Evolutionary conservation across 805 yeast genomes (phyloP).

Genomic region (Jamesozyma spencerorum): DNA sequence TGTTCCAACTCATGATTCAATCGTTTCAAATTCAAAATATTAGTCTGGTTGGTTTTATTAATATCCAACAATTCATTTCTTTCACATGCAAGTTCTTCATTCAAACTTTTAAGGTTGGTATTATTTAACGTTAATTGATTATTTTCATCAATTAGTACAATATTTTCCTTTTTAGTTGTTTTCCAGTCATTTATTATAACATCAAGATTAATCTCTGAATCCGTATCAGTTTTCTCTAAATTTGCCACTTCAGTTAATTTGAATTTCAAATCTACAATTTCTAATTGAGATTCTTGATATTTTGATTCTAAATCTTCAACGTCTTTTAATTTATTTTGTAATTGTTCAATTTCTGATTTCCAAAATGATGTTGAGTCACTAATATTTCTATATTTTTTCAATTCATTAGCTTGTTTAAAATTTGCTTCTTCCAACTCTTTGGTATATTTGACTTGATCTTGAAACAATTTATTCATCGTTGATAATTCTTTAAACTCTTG

Average conservation of each 20-base stretch:
- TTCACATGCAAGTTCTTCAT: conserved; percentile 32
- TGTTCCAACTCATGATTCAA: conserved; percentile 39
- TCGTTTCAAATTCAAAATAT: conserved; percentile 25
- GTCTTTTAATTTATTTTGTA: conserved; percentile 35
- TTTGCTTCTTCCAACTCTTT: conserved; percentile 44
- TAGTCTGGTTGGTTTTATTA: conserved; percentile 19
- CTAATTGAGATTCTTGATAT: conserved; percentile 41
- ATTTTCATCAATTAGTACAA: conserved; percentile 29
- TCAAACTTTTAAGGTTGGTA: conserved; percentile 21
- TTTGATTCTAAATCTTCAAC: conserved; percentile 38
- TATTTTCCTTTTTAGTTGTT: conserved; percentile 33
- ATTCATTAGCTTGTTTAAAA: conserved; percentile 42
- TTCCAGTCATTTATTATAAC: conserved; percentile 34
- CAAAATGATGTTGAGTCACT: conserved; percentile 20
- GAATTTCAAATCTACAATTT: conserved; percentile 39
- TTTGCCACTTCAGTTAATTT: conserved; percentile 40
- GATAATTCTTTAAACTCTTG: conserved; percentile 29
- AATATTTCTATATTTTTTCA: conserved; percentile 36
- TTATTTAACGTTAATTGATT: conserved; percentile 20
- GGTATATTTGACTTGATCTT: conserved; percentile 38
- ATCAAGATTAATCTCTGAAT: conserved; percentile 18
- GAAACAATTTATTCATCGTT: conserved; percentile 29
- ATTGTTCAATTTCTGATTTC: conserved; percentile 20
- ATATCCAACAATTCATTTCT: conserved; percentile 31
- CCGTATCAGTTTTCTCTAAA: conserved; percentile 27